Percentiles rank a stretch among this genome's conserved stretches.
These are phyloP conservation scores for Irpex lacteus DNA, from an alignment of 1,284 basidiomycete species.

Conservation along the genomic window DNA sequence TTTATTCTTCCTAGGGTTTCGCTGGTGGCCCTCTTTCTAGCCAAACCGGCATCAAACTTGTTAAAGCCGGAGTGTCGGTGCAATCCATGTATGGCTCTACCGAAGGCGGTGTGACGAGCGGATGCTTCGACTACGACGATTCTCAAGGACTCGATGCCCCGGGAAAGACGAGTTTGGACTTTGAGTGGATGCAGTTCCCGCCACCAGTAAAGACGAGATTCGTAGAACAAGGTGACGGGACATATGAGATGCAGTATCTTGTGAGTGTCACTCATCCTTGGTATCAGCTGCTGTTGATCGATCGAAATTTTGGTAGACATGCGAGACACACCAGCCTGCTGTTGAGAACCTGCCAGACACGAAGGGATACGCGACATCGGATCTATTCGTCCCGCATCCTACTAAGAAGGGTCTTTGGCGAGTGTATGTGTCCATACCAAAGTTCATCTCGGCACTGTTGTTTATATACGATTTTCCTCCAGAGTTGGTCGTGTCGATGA, in stretches of 20 bases:
- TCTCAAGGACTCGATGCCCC: background rate
- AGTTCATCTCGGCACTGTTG: background rate
- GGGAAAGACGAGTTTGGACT: constrained; percentile 19
- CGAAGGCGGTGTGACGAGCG: constrained; percentile 15
- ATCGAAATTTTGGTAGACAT: constrained; percentile 9
- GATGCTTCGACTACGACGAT: constrained; percentile 13
- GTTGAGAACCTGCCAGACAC: constrained; percentile 16
- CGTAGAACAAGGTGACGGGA: constrained; percentile 37
- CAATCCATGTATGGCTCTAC: constrained; percentile 23
- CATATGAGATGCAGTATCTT: constrained; percentile 37
- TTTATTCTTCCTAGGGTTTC: constrained; percentile 15
- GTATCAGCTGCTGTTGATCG: background rate
- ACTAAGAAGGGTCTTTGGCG: constrained; percentile 19
- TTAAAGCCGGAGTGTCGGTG: constrained; percentile 21
- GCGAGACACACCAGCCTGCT: constrained; percentile 14
- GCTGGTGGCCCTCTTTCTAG: constrained; percentile 29
- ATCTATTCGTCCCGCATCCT: constrained; percentile 17
- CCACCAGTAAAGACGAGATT: constrained; percentile 24
- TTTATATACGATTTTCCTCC: background rate
- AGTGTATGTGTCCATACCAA: constrained; percentile 9
- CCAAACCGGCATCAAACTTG: constrained; percentile 25
- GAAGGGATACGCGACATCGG: constrained; percentile 16
- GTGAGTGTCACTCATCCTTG: constrained; percentile 23
- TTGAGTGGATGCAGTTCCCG: constrained; percentile 29
- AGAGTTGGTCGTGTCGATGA: constrained; percentile 19